Base-by-base conservation (phyloP, 345 rosid genomes). In the Euphorbia peplus region DNA sequence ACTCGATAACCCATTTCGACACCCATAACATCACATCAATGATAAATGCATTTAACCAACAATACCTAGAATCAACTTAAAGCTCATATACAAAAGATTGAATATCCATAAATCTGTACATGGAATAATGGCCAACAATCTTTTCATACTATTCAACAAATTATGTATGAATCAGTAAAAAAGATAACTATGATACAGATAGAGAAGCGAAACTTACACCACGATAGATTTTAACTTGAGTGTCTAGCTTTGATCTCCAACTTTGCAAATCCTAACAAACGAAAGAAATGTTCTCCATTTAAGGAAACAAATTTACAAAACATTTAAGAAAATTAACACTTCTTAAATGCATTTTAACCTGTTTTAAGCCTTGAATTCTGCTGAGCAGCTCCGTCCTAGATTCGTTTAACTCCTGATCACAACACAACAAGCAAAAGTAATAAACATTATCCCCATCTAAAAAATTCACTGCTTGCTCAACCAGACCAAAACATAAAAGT, bases 241-340 rank as follows among this genome's bases (percentile, higher is more conserved):
- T 88, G 64, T 95, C 96, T 14, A 95, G 68, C 78, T 88, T 95
- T 25, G 93, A 88, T 66, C 99, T 90, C 99, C 99, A 95, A 72
- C 81, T 79, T 76, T 95, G 93, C 84, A 95, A 80, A 81, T 95
- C 99, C 99, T 95, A 70, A 47, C 9, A 41, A 16, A 18, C 51
- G 3, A 72, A 73, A 65, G 25, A 60, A 56, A 71, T 8, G 18
- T 22, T 37, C 28, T 37, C 51, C n/a, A 8, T 15, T 25, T 15
- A 13, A 18, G 15, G 50, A 14, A 41, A 12, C 7, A 53, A 52
- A 28, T 67, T 3, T 25, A 44, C 29, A 66, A 3, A 11, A 52
- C 26, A 56, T 1, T 4, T 22, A 39, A 19, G 50, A 60, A 60
- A 25, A n/a, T 29, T 15, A 4, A 9, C 24, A 7, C n/a, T 30